Base-by-base conservation (phyloP, 1,139 yeast species). In the Lodderomyces theae region DNA sequence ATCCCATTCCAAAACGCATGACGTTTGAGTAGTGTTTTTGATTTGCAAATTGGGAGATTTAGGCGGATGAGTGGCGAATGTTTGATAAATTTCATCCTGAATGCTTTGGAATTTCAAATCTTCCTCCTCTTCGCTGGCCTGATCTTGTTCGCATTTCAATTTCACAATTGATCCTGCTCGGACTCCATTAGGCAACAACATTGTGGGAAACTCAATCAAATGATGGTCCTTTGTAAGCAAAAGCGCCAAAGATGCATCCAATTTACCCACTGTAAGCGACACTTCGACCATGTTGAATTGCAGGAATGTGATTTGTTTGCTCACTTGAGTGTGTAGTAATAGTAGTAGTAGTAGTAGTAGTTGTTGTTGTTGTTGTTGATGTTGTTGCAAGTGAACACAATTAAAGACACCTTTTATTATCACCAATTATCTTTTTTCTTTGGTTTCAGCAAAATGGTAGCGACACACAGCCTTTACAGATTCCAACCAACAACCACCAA, bases 1-100 rank as follows among this genome's bases (percentile, higher is more conserved):
- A 48, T 89, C 96, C 98, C 98, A 92, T 60, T 88, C 95, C 48
- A 92, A 73, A 26, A 90, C 97, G 59, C 95, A 88, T 43, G 94
- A 82, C 0, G 99, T 92, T 61, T 94, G 98, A 2, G 98, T 92
- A 35, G 85, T 81, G 57, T 92, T 92, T 43, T 80, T 76, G 31
- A 83, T 71, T 43, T 77, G 74, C 50, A 92, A 72, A n/a, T 69
- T 69, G 0, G 98, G 99, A 1, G 74, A 57, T 46, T 74, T 60
- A 12, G 99, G 98, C 49, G 79, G 76, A 44, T 79, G 70, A 22
- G 77, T 74, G 26, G 97, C 97, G 60, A 85, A 92, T 3, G 82
- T 70, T 32, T 71, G 67, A 46, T 84, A 69, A 42, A 92, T 88
- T 50, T 82, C 83, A 32, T 82, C 80, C 61, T 92, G 98, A 37